Percentiles rank a stretch among this genome's conserved stretches.
phyloP scores from a whole-genome alignment of 345 rosid genomes.

The Noccaea caerulescens region DNA sequence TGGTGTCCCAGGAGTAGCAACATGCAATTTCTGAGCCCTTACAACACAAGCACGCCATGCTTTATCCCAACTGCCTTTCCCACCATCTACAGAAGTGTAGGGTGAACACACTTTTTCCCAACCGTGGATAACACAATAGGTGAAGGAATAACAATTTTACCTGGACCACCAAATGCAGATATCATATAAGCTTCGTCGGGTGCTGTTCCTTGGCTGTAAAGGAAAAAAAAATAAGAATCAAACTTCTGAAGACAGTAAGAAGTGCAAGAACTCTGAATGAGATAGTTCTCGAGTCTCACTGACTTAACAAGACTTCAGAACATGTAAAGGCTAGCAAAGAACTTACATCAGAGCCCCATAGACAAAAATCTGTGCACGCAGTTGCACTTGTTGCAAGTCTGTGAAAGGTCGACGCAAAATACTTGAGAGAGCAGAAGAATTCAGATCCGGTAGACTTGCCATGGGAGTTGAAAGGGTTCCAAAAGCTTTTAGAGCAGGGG shows the following conservation, averaged over 20 bases:
- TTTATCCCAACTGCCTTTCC: slow-evolving; percentile 82
- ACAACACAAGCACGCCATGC: slow-evolving; percentile 71
- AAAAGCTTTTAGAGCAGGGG: slow-evolving; percentile 53
- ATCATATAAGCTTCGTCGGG: slow-evolving; percentile 98
- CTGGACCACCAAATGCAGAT: slow-evolving; percentile 94
- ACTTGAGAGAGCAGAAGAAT: slow-evolving; percentile 56
- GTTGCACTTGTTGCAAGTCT: slow-evolving; percentile 95
- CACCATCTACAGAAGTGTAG: slow-evolving; percentile 65
- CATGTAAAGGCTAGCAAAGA: slow-evolving; percentile 18
- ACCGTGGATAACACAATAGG: slow-evolving; percentile 23
- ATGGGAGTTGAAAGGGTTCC: slow-evolving; percentile 54
- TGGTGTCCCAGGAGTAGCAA: slow-evolving; percentile 65
- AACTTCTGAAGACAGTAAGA: slow-evolving; percentile 26
- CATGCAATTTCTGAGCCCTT: slow-evolving; percentile 62
- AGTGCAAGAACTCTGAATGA: slow-evolving; percentile 10
- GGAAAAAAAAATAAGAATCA: slow-evolving; percentile 28
- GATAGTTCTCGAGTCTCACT: slow-evolving; percentile 5
- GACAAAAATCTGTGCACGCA: slow-evolving; percentile 98
- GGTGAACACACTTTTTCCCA: slow-evolving; percentile 22
- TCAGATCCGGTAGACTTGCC: slow-evolving; percentile 74
- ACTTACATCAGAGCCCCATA: slow-evolving; percentile 96
- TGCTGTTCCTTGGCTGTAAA: slow-evolving; percentile 78
- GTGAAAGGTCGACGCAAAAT: slow-evolving; percentile 89
- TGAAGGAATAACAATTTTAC: slow-evolving; percentile 49
- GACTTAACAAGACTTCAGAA: slow-evolving; percentile 27